Evolutionary conservation across 1,284 basidiomycete genomes (phyloP), one percentile per base, ranked within the genome.

Genomic region (Ustilago tritici): DNA sequence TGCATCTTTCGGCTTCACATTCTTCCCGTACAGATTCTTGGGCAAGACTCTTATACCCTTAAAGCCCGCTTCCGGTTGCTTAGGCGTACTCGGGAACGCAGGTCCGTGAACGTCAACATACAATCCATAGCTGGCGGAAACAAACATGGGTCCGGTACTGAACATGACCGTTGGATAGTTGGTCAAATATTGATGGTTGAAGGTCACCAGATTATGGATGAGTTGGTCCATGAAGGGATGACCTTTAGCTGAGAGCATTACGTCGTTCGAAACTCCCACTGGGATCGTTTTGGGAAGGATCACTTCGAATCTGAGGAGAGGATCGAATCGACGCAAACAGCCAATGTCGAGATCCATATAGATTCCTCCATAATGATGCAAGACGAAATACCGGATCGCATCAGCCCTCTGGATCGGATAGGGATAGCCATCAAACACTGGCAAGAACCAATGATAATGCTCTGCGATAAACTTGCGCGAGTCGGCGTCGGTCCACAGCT

Each of bases 91-190:
- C 91, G 23, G 93, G 91, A 3, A 93, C 93, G 31, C 98, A 87
- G 88, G 95, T 94, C 94, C 95, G 94, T 86, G 94, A 92, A 65
- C 79, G 47, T 79, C 79, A 59, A 79, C 81, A 43, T 73, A 84
- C 52, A 81, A 56, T 17, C 82, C 79, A 61, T 83, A 85, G 17
- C 81, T 70, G 7, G 85, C 85, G 14, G 82, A 84, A 43, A 86
- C 76, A 67, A 85, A 85, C 87, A 88, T 88, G 36, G 88, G 88
- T 1, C 96, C 96, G 0, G 97, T 99, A 56, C 94, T 95, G 88
- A 99, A 99, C 96, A 99, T 99, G 88, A 99, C 96, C 40, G 96
- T 99, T 36, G 97, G 96, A 83, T 99, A 99, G 87, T 98, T 95
- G 84, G 95, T 91, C 61, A 97, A 87, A 91, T 94, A 98, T 62